phyloP scores from a whole-genome alignment of 495 filamentous ascomycete species.

The Pseudevernia furfuracea region DNA sequence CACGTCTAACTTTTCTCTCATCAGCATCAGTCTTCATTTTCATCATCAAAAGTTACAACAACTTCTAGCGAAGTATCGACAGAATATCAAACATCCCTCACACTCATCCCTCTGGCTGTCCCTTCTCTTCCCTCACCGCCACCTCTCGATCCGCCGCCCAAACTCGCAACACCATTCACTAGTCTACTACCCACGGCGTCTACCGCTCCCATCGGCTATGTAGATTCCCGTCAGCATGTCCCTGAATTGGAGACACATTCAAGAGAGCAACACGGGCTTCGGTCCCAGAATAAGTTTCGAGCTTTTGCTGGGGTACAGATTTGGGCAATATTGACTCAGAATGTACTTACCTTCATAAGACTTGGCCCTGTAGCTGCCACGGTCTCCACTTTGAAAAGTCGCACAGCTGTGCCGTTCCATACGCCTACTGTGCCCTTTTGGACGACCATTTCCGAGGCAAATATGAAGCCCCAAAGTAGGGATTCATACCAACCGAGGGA shows the following conservation, averaged over 20 bases:
- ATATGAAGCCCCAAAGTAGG: conserved; percentile 91
- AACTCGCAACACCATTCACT: conserved; percentile 51
- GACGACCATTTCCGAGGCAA: conserved; percentile 81
- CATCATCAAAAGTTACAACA: not conserved
- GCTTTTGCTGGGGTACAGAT: not conserved
- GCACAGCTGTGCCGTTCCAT: conserved; percentile 86
- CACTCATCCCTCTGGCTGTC: conserved; percentile 3
- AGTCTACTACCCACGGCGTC: conserved; percentile 92
- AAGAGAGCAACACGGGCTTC: not conserved
- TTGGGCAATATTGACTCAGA: not conserved
- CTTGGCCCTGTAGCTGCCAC: conserved; percentile 71
- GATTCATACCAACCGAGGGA: conserved; percentile 95
- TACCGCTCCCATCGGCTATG: conserved; percentile 71
- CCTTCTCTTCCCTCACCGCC: conserved; percentile 1
- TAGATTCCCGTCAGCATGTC: not conserved
- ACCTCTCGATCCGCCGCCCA: conserved; percentile 12
- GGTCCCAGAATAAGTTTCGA: not conserved
- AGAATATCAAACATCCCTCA: conserved; percentile 13
- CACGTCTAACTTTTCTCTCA: not conserved
- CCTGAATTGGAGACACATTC: not conserved
- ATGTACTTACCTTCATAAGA: conserved; percentile 45
- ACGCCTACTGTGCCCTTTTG: conserved; percentile 80
- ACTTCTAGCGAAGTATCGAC: not conserved
- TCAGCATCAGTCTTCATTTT: not conserved
- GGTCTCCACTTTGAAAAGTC: conserved; percentile 85